Conservation (phyloP, 352 stramenopile genomes). For the Peronospora farinosa region DNA sequence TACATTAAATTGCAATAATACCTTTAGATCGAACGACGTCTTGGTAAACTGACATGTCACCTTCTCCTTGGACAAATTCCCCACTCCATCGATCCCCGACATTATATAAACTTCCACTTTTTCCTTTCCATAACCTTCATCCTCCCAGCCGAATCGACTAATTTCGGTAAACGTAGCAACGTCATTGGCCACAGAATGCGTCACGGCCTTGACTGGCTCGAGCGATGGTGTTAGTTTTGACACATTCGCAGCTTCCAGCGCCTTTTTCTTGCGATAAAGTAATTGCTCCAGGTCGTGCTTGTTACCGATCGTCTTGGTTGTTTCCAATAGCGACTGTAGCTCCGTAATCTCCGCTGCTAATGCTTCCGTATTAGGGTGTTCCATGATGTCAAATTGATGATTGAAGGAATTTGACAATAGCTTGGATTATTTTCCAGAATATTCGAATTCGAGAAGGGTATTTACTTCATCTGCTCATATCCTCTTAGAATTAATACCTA, state of each 20-base stretch:
- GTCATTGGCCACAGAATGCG: constrained; percentile 25
- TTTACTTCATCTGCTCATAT: too few relatives aligned
- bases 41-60: constrained; percentile 76
- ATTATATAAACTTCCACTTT: constrained; percentile 82
- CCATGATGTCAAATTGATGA: constrained; percentile 6
- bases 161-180: constrained; percentile 75
- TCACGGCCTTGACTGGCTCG: constrained; percentile 10
- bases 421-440: constrained; percentile 1
- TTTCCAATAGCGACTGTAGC: constrained; percentile 55
- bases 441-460: neutral
- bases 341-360: constrained; percentile 54
- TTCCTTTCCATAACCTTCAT: constrained; percentile 83
- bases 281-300: constrained; percentile 55
- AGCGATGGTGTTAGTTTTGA: constrained; percentile 9
- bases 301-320: constrained; percentile 51
- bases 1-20: neutral
- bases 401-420: too few relatives aligned
- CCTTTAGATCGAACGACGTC: constrained; percentile 80
- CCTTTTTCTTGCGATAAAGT: constrained; percentile 52
- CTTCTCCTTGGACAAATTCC: constrained; percentile 60
- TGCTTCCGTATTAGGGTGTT: constrained; percentile 11
- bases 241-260: constrained; percentile 22
- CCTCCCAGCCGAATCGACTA: constrained; percentile 81
- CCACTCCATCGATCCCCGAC: constrained; percentile 76
- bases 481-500: too few relatives aligned